These are phyloP conservation scores for Fusarium sp. DNA, from an alignment of 2,329 filamentous ascomycete genomes.

Conservation along the genomic window DNA sequence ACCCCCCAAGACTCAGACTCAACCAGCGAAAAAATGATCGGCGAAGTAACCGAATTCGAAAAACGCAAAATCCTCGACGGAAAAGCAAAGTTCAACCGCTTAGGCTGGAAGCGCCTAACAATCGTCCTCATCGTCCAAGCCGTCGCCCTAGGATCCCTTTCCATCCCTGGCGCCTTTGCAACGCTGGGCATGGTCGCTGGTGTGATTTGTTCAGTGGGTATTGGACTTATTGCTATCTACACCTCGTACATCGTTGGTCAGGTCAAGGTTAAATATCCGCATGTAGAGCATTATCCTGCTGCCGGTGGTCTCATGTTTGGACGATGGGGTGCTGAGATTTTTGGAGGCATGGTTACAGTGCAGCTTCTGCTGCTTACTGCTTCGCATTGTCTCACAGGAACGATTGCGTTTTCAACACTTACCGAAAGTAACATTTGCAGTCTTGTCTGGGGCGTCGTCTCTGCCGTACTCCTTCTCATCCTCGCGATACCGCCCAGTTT, in stretches of 20 bases:
- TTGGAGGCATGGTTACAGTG: conserved; percentile 66
- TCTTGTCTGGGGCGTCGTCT: conserved; percentile 54
- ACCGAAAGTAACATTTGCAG: conserved; percentile 61
- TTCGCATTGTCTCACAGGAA: conserved; percentile 74
- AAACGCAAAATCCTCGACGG: conserved; percentile 42
- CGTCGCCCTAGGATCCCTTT: conserved; percentile 41
- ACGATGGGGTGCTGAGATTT: conserved; percentile 64
- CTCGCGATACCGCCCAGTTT: conserved; percentile 57
- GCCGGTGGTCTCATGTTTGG: conserved; percentile 70
- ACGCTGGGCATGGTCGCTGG: conserved; percentile 49
- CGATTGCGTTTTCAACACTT: conserved; percentile 71
- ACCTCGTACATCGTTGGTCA: conserved; percentile 55
- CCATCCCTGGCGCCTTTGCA: conserved; percentile 41
- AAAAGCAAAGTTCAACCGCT: conserved; percentile 40
- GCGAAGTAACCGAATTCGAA: conserved; percentile 42
- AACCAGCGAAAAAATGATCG: conserved; percentile 39
- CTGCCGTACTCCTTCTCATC: conserved; percentile 53
- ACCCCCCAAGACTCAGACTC: conserved; percentile 24
- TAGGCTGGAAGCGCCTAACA: conserved; percentile 44
- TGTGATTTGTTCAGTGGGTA: conserved; percentile 50
- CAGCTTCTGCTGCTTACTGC: conserved; percentile 74
- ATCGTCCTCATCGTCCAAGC: conserved; percentile 44
- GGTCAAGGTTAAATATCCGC: conserved; percentile 58
- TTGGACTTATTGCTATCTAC: conserved; percentile 56
- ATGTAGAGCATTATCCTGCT: conserved; percentile 71